phyloP scores from a whole-genome alignment of 352 stramenopile species.

The Pythium monospermum region DNA sequence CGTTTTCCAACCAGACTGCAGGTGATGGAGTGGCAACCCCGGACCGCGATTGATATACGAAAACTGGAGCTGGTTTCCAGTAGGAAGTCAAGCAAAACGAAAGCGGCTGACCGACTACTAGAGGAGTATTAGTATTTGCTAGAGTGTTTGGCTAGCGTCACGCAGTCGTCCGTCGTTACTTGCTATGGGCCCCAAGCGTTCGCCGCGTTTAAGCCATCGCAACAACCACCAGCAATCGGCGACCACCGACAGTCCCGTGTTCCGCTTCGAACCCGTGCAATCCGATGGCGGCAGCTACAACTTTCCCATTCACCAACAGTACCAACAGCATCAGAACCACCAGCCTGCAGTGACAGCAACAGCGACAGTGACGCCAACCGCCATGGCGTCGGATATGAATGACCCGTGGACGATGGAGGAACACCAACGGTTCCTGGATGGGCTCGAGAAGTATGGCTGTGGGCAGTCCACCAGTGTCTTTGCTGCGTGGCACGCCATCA shows the following conservation, averaged over 20 bases:
- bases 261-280: constrained; percentile 5
- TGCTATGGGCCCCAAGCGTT: constrained; percentile 9
- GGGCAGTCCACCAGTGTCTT: constrained; percentile 33
- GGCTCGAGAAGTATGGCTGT: constrained; percentile 56
- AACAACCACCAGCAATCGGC: neutral
- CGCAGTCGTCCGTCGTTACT: neutral
- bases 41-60: too few species aligned
- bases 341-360: too few species aligned
- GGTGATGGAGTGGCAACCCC: too few species aligned
- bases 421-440: constrained; percentile 62
- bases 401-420: constrained; percentile 49
- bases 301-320: too few species aligned
- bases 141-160: too few species aligned
- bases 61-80: too few species aligned
- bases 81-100: too few species aligned
- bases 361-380: neutral
- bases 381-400: neutral
- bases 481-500: constrained; percentile 55
- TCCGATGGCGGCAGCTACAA: neutral
- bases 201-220: neutral
- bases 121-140: too few species aligned
- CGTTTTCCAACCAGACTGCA: too few species aligned
- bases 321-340: too few species aligned
- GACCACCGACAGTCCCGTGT: constrained; percentile 16
- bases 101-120: too few species aligned